Evolutionary conservation across 768 basidiomycete genomes (phyloP).

Genomic region (Lactarius psammicola): DNA sequence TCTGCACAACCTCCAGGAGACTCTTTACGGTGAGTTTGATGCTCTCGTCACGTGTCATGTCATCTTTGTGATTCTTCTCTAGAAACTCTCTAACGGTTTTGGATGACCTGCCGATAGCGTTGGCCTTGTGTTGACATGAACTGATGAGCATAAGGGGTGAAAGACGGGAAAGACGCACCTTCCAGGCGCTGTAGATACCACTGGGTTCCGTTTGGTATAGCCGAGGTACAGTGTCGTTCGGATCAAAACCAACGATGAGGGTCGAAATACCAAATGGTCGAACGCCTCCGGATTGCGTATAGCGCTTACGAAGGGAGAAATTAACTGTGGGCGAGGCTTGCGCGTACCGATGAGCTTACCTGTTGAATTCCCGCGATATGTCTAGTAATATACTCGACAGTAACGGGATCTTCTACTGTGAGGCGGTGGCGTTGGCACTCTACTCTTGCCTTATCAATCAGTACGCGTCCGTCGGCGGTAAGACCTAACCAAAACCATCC

Average conservation of each 20-base stretch:
- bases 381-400: conserved; percentile 97
- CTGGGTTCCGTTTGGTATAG: conserved; percentile 97
- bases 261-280: conserved; percentile 98
- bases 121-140: conserved; percentile 58
- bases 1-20: conserved; percentile 96
- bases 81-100: conserved; percentile 98
- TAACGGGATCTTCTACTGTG: conserved; percentile 97
- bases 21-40: conserved; percentile 96
- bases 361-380: conserved; percentile 99
- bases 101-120: conserved; percentile 95
- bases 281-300: conserved; percentile 98
- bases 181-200: conserved; percentile 98
- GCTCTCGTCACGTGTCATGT: conserved; percentile 81
- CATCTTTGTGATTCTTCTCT: conserved; percentile 96
- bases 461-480: conserved; percentile 94
- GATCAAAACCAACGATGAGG: conserved; percentile 95
- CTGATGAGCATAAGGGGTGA: not conserved
- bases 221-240: conserved; percentile 80
- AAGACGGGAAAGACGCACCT: conserved; percentile 50
- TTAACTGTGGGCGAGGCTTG: not conserved
- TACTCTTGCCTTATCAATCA: conserved; percentile 96
- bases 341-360: conserved; percentile 44
- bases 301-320: conserved; percentile 54
- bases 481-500: conserved; percentile 56
- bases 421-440: conserved; percentile 98